Evolutionary conservation across 352 stramenopile genomes (phyloP).

Genomic region (Aphanomyces astaci): DNA sequence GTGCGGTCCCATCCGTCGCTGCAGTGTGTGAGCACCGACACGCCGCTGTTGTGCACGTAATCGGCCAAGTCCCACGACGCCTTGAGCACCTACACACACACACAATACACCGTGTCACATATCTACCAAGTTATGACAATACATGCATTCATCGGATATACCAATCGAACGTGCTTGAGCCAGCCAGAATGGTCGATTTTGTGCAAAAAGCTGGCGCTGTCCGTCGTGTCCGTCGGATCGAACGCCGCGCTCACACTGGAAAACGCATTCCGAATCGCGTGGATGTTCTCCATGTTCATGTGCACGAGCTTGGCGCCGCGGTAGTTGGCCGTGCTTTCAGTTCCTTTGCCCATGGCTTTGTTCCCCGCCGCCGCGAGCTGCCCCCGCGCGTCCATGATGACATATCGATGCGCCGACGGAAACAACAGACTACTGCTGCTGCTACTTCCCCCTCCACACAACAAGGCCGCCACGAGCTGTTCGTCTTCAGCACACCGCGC

Average conservation of each 20-base stretch:
- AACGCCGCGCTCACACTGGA: constrained; percentile 76
- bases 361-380: constrained; percentile 81
- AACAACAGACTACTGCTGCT: constrained; percentile 47
- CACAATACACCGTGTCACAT: background rate
- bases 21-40: constrained; percentile 96
- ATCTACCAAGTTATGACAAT: too few species aligned
- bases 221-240: constrained; percentile 61
- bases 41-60: constrained; percentile 88
- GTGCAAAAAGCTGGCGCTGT: constrained; percentile 88
- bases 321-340: constrained; percentile 95
- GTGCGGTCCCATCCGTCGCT: constrained; percentile 99
- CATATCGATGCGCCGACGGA: constrained; percentile 40
- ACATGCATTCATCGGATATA: background rate
- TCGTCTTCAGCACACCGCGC: constrained; percentile 70
- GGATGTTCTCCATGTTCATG: constrained; percentile 99
- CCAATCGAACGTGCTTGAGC: constrained; percentile 89
- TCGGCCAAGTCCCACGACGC: constrained; percentile 89
- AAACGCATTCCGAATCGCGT: constrained; percentile 92
- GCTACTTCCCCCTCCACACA: constrained; percentile 21
- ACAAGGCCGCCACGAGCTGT: constrained; percentile 56
- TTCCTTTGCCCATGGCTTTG: constrained; percentile 91
- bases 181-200: constrained; percentile 93
- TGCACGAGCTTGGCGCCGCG: constrained; percentile 89
- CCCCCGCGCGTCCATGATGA: constrained; percentile 78
- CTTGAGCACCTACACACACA: constrained; percentile 64